Percentiles rank a stretch among this genome's conserved stretches.
Evolutionary conservation across 2,329 filamentous ascomycete genomes (phyloP).

Genomic region (Hypoxylon sp.): DNA sequence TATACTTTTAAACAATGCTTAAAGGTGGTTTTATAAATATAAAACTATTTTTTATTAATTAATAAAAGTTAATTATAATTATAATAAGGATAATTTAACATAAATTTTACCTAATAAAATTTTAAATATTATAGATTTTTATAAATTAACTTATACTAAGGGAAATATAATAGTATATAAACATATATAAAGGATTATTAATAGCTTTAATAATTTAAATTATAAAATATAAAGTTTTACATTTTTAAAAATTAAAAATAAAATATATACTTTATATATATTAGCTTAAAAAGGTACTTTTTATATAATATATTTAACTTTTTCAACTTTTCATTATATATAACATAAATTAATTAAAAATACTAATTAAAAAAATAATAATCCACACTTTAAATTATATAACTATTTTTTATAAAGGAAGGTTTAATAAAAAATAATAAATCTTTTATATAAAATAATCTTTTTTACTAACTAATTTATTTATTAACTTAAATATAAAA

Average conservation of each 20-base stretch:
- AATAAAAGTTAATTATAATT: too few relatives aligned
- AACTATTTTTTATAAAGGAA: constrained; percentile 4
- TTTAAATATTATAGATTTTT: background rate
- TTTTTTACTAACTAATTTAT: background rate
- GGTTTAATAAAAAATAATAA: background rate
- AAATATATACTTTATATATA: too few relatives aligned
- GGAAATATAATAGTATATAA: too few relatives aligned
- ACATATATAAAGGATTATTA: too few relatives aligned
- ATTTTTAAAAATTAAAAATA: background rate
- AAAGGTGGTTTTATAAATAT: too few relatives aligned
- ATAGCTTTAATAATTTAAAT: too few relatives aligned
- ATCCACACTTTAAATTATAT: background rate
- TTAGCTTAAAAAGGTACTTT: background rate
- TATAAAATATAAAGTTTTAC: too few relatives aligned
- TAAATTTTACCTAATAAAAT: background rate
- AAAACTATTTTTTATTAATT: too few relatives aligned
- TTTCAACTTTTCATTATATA: background rate
- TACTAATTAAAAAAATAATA: background rate
- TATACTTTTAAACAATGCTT: too few relatives aligned
- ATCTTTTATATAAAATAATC: constrained; percentile 1
- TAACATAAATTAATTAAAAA: background rate
- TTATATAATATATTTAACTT: background rate
- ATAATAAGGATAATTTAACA: background rate
- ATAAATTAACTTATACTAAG: background rate
- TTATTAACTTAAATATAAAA: constrained; percentile 3